A percentile compares a stretch with the other conserved stretches of the same genome.
Conservation (phyloP, 371 early-diverging fungal species). For the Zychaea mexicana region DNA sequence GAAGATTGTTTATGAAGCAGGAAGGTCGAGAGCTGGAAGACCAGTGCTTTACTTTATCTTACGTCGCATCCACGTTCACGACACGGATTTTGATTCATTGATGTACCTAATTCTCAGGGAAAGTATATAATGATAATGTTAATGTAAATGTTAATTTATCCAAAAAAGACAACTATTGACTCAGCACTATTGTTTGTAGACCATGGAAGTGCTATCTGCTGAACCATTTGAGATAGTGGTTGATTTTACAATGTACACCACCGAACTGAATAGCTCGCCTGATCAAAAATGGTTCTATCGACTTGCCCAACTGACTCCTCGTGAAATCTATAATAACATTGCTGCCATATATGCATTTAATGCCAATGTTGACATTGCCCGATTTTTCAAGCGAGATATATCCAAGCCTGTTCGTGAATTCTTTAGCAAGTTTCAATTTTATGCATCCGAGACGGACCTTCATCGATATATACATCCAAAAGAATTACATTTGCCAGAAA, state of each 20-base stretch:
- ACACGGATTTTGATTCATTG: conserved; percentile 80
- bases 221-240: conserved; percentile 76
- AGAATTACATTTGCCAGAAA: conserved; percentile 59
- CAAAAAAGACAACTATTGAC: no score
- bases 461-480: conserved; percentile 64
- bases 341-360: conserved; percentile 68
- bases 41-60: conserved; percentile 85
- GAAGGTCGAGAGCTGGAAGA: conserved; percentile 71
- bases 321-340: conserved; percentile 51
- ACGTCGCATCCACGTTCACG: conserved; percentile 69
- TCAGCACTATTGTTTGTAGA: conserved; percentile 17
- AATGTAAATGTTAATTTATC: no score
- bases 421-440: conserved; percentile 61
- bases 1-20: conserved; percentile 77
- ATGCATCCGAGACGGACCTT: conserved; percentile 64
- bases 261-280: conserved; percentile 12
- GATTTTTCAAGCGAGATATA: conserved; percentile 58
- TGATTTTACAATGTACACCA: conserved; percentile 76
- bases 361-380: conserved; percentile 69
- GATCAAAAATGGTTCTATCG: conserved; percentile 61
- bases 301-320: conserved; percentile 70
- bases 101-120: conserved; percentile 70
- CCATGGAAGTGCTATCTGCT: conserved; percentile 49
- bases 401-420: conserved; percentile 56
- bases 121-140: conserved; percentile 13